phyloP scores from a whole-genome alignment of 129 eudicot species.

The Lactuca sativa region DNA sequence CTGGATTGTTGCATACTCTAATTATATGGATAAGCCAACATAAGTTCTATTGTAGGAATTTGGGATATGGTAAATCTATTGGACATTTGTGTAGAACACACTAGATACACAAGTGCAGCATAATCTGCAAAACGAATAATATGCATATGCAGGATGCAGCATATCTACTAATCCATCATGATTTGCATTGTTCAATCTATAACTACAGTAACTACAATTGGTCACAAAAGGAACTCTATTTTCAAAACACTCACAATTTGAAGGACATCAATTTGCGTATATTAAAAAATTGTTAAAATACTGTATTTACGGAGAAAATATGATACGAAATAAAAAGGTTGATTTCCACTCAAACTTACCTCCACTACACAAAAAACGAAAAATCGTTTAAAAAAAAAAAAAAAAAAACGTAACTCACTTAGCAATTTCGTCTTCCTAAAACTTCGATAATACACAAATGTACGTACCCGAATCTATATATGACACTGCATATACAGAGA shows the following conservation, averaged over 20 bases:
- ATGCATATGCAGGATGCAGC: not conserved
- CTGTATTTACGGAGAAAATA: not conserved
- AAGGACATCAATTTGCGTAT: not conserved
- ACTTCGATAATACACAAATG: slow-evolving; percentile 14
- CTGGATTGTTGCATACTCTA: not conserved
- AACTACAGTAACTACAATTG: slow-evolving; percentile 5
- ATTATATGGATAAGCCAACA: not conserved
- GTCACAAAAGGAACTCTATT: not conserved
- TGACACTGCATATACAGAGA: not conserved
- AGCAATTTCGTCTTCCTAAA: slow-evolving; percentile 3
- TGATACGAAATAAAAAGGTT: not conserved
- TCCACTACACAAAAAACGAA: not conserved
- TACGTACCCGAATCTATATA: slow-evolving; percentile 2
- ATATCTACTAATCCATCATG: slow-evolving; percentile 16
- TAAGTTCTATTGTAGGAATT: not conserved
- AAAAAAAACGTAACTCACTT: not conserved
- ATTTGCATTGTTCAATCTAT: slow-evolving; percentile 5
- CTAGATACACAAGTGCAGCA: slow-evolving; percentile 3
- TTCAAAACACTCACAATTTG: not conserved
- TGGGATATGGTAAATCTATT: not conserved
- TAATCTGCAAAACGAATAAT: not conserved
- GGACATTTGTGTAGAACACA: not conserved
- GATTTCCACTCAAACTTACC: not conserved
- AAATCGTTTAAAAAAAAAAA: not conserved
- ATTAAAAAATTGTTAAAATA: not conserved